A percentile compares a stretch with the other conserved stretches of the same genome.
phyloP scores from a whole-genome alignment of 805 yeast species.

The Sugiyamaella lignohabitans region DNA sequence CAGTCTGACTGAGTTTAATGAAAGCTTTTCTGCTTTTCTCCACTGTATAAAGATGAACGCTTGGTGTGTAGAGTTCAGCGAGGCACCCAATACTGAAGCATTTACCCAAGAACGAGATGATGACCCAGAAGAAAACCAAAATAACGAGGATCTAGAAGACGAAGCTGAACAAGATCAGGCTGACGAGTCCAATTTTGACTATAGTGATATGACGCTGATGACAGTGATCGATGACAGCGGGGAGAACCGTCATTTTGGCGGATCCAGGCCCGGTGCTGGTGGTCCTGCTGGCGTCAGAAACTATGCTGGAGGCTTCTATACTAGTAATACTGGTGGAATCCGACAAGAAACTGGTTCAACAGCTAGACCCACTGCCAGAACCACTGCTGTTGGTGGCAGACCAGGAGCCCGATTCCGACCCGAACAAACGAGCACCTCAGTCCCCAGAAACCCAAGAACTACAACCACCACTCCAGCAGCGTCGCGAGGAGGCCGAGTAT shows the following conservation, averaged over 20 bases:
- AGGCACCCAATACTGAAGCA: slow-evolving; percentile 23
- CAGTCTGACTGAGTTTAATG: slow-evolving; percentile 59
- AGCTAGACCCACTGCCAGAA: neutral
- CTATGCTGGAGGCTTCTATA: too few relatives aligned
- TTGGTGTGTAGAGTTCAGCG: slow-evolving; percentile 71
- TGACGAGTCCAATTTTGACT: slow-evolving; percentile 5
- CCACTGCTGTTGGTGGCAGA: neutral
- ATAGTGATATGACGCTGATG: slow-evolving; percentile 27
- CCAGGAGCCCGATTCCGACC: too few relatives aligned
- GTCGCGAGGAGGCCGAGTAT: too few relatives aligned
- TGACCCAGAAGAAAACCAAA: slow-evolving; percentile 2
- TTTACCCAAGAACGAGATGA: slow-evolving; percentile 12
- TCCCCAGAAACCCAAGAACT: too few relatives aligned
- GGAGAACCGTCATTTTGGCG: too few relatives aligned
- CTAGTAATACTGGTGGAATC: too few relatives aligned
- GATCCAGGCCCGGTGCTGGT: too few relatives aligned
- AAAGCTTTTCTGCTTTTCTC: slow-evolving; percentile 66
- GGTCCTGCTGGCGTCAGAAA: too few relatives aligned
- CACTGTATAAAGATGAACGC: slow-evolving; percentile 81
- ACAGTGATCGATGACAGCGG: slow-evolving; percentile 19
- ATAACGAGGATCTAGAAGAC: slow-evolving; percentile 2
- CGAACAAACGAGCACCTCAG: too few relatives aligned
- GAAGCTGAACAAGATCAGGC: neutral
- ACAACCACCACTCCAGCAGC: too few relatives aligned
- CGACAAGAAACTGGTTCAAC: neutral